A percentile compares a stretch with the other conserved stretches of the same genome.
Conservation (phyloP, 257 asterid genomes). For the Capsicum pubescens region DNA sequence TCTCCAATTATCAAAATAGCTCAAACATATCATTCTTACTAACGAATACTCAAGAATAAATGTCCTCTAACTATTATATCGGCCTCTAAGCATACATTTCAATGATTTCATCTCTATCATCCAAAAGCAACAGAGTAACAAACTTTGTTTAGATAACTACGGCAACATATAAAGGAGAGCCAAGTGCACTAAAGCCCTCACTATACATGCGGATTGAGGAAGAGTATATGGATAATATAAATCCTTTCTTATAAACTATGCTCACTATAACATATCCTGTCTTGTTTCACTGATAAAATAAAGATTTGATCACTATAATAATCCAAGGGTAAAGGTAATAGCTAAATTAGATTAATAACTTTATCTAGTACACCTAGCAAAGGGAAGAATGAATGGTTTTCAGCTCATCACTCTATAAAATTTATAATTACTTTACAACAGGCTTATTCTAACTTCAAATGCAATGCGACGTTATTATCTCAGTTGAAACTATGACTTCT, state of each 20-base stretch:
- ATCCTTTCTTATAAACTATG: not conserved
- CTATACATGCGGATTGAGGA: no score
- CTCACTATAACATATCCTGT: not conserved
- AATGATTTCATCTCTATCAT: no score
- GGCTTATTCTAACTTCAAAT: not conserved
- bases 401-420: slow-evolving; percentile 14
- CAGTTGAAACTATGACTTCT: slow-evolving; percentile 58
- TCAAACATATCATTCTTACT: no score
- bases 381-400: not conserved
- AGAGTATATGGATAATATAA: not conserved
- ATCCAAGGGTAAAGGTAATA: not conserved
- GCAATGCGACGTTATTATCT: not conserved
- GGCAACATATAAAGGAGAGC: no score
- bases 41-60: no score
- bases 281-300: slow-evolving; percentile 8
- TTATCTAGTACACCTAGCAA: not conserved
- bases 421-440: not conserved
- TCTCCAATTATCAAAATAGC: no score
- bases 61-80: no score
- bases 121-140: no score
- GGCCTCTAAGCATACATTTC: no score
- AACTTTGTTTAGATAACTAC: no score
- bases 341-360: slow-evolving; percentile 22
- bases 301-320: not conserved
- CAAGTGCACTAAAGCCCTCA: no score